These are phyloP conservation scores for Colletotrichum gloeosporioides DNA, from an alignment of 2,329 filamentous ascomycete genomes.

Conservation along the genomic window DNA sequence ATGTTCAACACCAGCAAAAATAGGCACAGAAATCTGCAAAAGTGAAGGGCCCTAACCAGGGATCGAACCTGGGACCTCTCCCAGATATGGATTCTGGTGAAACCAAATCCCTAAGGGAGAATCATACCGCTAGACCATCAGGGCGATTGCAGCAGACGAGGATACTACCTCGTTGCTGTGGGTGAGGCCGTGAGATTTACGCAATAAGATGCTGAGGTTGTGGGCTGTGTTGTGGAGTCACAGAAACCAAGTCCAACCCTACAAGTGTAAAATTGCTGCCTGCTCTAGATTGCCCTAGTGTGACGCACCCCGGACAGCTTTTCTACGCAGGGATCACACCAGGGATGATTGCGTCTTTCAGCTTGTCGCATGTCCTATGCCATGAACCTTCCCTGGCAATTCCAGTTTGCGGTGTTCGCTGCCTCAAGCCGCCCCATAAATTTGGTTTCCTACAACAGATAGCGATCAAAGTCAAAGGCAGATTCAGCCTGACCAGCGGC, in stretches of 20 bases:
- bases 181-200: rapidly evolving
- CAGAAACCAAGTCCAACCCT: neutral
- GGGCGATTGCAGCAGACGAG: neutral
- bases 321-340: neutral
- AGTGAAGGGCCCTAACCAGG: neutral
- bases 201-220: neutral
- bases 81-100: rapidly evolving
- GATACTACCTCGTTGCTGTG: neutral
- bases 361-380: neutral
- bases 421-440: neutral
- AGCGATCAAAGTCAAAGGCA: slow-evolving; percentile 17
- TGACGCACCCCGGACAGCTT: neutral
- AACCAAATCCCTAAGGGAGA: neutral
- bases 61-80: neutral
- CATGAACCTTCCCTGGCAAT: neutral
- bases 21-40: neutral
- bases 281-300: neutral
- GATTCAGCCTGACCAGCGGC: slow-evolving; percentile 4
- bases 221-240: neutral
- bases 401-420: neutral
- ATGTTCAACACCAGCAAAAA: neutral
- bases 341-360: neutral
- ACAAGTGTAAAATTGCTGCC: neutral
- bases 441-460: neutral
- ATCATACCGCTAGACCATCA: neutral